Base-by-base conservation (phyloP, 140 eudicot genomes). In the Stevia rebaudiana region DNA sequence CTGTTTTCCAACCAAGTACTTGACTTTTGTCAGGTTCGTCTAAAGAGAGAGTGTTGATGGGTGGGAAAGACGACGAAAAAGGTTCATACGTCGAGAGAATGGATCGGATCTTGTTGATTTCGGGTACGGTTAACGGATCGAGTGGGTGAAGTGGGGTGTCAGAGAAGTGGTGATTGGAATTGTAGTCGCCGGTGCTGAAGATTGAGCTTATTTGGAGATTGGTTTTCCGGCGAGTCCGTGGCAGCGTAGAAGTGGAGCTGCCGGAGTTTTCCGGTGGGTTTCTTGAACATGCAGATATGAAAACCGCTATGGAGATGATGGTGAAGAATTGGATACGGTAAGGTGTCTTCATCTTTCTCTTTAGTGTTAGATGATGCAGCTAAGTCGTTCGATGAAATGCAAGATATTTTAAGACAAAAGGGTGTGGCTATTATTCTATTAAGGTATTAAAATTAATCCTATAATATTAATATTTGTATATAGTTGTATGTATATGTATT, bases 101-200 rank as follows among this genome's bases (percentile, higher is more conserved):
- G 72, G 78, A 46, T 52, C 77, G 74, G 19, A 80, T 80, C 53
- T 49, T 63, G 74, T 75, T 74, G 70, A 88, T 82, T 79, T 88
- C 94, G 37, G 68, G 49, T 50, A 76, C 28, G 42, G 90, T 85
- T 28, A 88, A 73, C 15, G 96, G 96, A 67, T 88, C 96, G 3
- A 88, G 82, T 6, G 96, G 96, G 81, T 88, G 94, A 43, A 28
- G 55, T 19, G 79, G 84, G 56, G 70, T 66, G 70, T 79, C 62
- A 8, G 40, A 18, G 53, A 49, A 58, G 71, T 62, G 61, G 52
- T 65, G 56, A 2, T 33, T 8, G 53, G 67, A 33, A 28, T 28
- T 28, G 33, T 28, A 8, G 39, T 35, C 9, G 44, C 11, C 5
- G 19, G 28, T 3, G 22, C 50, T 40, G 28, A 40, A 24, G 55